Percentiles rank a stretch among this genome's conserved stretches.
Conservation (phyloP, 2,329 filamentous ascomycete species). For the Canariomyces notabilis region DNA sequence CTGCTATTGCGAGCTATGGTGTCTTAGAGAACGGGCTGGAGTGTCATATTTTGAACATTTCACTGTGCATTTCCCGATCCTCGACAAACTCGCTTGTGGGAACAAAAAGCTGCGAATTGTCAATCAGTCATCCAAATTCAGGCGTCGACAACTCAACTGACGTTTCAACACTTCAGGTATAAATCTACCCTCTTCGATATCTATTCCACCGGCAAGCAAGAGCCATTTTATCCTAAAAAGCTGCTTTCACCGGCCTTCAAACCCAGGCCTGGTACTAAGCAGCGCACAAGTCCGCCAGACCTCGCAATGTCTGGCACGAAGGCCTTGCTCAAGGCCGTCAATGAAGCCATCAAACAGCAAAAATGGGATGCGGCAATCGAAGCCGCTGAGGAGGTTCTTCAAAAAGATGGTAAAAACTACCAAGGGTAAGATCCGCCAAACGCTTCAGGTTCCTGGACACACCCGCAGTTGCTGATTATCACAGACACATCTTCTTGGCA, state of each 20-base stretch:
- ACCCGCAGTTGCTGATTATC: background rate
- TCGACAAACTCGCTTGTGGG: too few relatives aligned
- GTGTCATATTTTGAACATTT: too few relatives aligned
- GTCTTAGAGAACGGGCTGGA: too few relatives aligned
- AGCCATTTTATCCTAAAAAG: too few relatives aligned
- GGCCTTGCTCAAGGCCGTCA: conserved; percentile 74
- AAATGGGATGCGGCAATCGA: conserved; percentile 72
- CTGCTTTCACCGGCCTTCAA: background rate
- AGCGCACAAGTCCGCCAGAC: background rate
- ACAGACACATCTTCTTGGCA: conserved; percentile 76
- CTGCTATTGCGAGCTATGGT: background rate
- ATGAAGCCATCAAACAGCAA: conserved; percentile 68
- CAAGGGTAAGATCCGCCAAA: conserved; percentile 56
- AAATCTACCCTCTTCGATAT: too few relatives aligned
- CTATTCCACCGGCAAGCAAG: too few relatives aligned
- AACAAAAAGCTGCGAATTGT: background rate
- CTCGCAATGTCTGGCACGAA: conserved; percentile 55
- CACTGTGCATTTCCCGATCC: background rate
- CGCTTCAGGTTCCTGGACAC: background rate
- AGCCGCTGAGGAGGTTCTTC: conserved; percentile 64
- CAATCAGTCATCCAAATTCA: background rate
- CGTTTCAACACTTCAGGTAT: too few relatives aligned
- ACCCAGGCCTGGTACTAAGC: background rate
- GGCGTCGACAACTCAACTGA: too few relatives aligned
- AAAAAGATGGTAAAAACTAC: conserved; percentile 72